Percentiles rank a stretch among this genome's conserved stretches.
Evolutionary conservation across 139 green algal species (phyloP).

Genomic region (Marvania coccoides): DNA sequence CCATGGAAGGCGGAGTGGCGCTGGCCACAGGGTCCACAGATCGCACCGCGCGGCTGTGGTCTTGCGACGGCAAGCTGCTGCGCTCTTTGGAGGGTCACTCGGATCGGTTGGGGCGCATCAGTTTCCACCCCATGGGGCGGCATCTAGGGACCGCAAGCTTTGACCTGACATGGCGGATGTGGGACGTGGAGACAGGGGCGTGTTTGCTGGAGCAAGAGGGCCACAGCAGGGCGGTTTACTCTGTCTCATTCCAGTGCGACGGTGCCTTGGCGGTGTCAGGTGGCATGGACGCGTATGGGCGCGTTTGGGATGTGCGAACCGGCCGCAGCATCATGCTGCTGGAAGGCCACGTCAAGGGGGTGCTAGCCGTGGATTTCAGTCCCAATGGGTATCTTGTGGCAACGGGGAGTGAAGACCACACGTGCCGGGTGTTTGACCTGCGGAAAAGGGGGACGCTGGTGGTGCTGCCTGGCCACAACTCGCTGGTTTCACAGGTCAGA

Average conservation of each 20-base stretch:
- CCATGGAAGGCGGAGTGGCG: constrained; percentile 1
- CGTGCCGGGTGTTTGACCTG: constrained; percentile 80
- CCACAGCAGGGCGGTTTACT: constrained; percentile 86
- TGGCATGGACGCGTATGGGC: constrained; percentile 71
- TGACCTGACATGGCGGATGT: constrained; percentile 94
- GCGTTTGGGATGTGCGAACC: constrained; percentile 88
- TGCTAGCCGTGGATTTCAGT: constrained; percentile 81
- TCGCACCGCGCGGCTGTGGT: constrained; percentile 51
- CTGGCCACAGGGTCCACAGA: constrained; percentile 69
- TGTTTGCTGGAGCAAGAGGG: constrained; percentile 95
- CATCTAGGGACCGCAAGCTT: constrained; percentile 77
- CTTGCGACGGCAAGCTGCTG: constrained; percentile 41
- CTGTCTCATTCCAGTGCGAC: constrained; percentile 76
- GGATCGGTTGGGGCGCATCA: constrained; percentile 69
- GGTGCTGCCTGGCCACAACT: constrained; percentile 69
- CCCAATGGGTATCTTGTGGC: constrained; percentile 77
- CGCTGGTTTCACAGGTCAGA: constrained; percentile 59
- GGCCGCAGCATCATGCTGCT: constrained; percentile 74
- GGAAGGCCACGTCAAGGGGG: constrained; percentile 82
- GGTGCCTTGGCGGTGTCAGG: constrained; percentile 64
- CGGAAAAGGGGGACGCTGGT: constrained; percentile 65
- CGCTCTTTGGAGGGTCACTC: constrained; percentile 69
- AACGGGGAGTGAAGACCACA: constrained; percentile 79
- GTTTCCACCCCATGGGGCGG: constrained; percentile 82
- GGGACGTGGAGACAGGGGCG: constrained; percentile 76